A percentile compares a stretch with the other conserved stretches of the same genome.
phyloP scores from a whole-genome alignment of 1,139 yeast species.

The Insectozyma bohioensis region DNA sequence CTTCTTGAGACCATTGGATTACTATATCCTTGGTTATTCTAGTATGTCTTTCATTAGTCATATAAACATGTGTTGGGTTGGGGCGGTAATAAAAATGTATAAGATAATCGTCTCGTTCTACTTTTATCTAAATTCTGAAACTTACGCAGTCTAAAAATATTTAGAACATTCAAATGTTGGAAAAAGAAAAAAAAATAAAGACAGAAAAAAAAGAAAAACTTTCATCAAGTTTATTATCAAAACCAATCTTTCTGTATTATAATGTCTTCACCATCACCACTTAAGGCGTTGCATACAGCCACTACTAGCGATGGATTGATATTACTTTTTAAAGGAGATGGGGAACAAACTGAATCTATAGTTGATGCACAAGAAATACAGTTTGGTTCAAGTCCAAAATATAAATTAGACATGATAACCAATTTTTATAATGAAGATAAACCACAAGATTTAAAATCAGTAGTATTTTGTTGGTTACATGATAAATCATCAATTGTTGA shows the following conservation, averaged over 20 bases:
- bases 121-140: too few species aligned
- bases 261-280: constrained; percentile 14
- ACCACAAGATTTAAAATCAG: constrained; percentile 56
- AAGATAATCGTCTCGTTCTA: too few species aligned
- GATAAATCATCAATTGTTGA: constrained; percentile 79
- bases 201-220: constrained; percentile 1
- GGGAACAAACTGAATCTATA: constrained; percentile 22
- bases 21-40: constrained; percentile 11
- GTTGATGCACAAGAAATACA: constrained; percentile 37
- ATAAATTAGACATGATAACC: constrained; percentile 47
- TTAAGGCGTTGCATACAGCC: constrained; percentile 23
- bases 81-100: too few species aligned
- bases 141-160: too few species aligned
- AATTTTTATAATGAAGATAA: constrained; percentile 56
- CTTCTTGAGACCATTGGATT: constrained; percentile 29
- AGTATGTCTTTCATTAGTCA: constrained; percentile 6
- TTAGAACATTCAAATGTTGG: neutral
- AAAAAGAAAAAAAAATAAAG: constrained; percentile 3
- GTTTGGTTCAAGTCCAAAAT: constrained; percentile 25
- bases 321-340: constrained; percentile 21
- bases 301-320: constrained; percentile 26
- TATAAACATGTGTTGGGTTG: constrained; percentile 1
- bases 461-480: constrained; percentile 79
- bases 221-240: neutral
- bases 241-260: neutral